Base-by-base conservation (phyloP, 306 rosid genomes). In the Nissolia schottii region DNA sequence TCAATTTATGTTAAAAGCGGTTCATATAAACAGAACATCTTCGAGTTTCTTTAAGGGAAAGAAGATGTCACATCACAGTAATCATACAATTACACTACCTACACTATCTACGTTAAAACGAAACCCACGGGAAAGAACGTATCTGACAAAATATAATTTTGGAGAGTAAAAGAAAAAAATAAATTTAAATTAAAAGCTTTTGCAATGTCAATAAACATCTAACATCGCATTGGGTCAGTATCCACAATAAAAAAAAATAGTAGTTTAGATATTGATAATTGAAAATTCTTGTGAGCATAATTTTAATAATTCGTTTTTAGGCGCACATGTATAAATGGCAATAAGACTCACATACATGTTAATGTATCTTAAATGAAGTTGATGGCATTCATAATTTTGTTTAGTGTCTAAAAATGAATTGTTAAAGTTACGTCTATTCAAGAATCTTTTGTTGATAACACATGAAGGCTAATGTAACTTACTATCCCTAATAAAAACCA, bases 1-100 rank as follows among this genome's bases (percentile, higher is more conserved):
- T 58, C 59, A 60, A 66, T 76, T 56, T 83, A 77, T 80, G 78
- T 76, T 34, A 61, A 64, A 14, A 35, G 43, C 38, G 73, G 48
- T 51, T 65, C 71, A 69, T 40, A 64, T 12, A 64, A 80, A 64
- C 25, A 76, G 1, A 50, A 29, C 11, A 56, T 61, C 59, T 24
- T 19, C 20, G 43, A 63, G 53, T 54, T 70, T 73, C 35, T 73
- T 27, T 19, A 70, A 69, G 31, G 60, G 46, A 43, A 54, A 48
- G 48, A 74, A 37, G 2, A 54, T 23, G 61, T 29, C 40, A 60
- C 31, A 60, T 28, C 37, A 12, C 29, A 8, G 67, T 53, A 72
- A 49, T 64, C 60, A 55, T 62, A 67, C 16, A 48, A 62, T 69
- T 78, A 67, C 31, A 63, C 57, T 68, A 49, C 40, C 58, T 18